Evolutionary conservation across 148 eudicot species (phyloP), one percentile per base, ranked within the genome.

Genomic region (Arctostaphylos glauca): DNA sequence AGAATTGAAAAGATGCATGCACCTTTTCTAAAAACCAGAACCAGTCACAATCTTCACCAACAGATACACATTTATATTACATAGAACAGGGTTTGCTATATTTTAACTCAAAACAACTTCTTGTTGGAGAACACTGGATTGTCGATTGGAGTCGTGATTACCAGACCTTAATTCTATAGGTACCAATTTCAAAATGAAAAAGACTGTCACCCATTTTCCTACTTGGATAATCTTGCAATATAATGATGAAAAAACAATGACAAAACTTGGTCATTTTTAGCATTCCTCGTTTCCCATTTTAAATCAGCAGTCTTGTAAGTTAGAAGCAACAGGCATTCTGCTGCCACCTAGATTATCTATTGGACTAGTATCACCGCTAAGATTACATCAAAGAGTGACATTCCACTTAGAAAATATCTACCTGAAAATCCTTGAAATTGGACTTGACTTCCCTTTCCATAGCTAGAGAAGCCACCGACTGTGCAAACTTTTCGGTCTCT

Each of bases 391-490:
- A n/a, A n/a, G n/a, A n/a, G n/a, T n/a, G n/a, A n/a, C 6, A 16
- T 3, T 23, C 4, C 10, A 58, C 14, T 8, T 77, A 31, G n/a
- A 56, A 47, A 25, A 44, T 21, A 64, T 92, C 83, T 73, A 95
- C 98, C 96, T 93, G 93, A 83, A 96, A 96, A 81, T 84, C 86
- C 79, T 84, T 93, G 85, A 96, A 96, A 90, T 94, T 89, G 12
- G 97, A 83, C 79, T 90, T 89, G 9, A 78, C 82, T 78, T 93
- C 99, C 89, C 97, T 90, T 86, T 93, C 92, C 97, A 92, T 81
- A 54, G 98, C 99, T 83, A 96, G 89, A 10, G 91, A 83, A 21
- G 98, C 97, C 80, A 96, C 86, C 0, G 99, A 94, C 46, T 90
- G 88, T 2, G 92, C 94, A 89, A 96, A 96, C 81, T 87, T 88